Evolutionary conservation across 2,329 filamentous ascomycete species (phyloP).

Genomic region (Blastomyces parvus): DNA sequence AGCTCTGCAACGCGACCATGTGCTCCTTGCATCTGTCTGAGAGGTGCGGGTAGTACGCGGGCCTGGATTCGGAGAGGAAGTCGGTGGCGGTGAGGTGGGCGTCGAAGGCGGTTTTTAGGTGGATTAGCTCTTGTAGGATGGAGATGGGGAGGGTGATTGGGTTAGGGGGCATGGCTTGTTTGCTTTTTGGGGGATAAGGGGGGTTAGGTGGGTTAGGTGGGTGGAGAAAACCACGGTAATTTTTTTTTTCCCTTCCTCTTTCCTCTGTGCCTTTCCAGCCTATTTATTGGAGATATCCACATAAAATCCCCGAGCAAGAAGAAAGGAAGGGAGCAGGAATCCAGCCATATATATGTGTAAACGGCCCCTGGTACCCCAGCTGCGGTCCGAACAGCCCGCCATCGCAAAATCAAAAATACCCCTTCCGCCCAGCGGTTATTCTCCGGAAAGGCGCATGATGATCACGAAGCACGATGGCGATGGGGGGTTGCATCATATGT

Average conservation of each 20-base stretch:
- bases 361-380: no score
- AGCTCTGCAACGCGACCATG: neutral
- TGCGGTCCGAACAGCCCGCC: neutral
- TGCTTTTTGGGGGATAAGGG: neutral
- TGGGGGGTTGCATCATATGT: neutral
- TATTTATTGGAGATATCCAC: neutral
- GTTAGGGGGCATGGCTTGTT: neutral
- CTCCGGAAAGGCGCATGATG: neutral
- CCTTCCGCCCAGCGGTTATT: neutral
- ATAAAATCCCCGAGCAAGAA: neutral
- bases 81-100: neutral
- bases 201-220: neutral
- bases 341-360: neutral
- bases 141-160: neutral
- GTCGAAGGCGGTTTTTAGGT: neutral
- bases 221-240: no score
- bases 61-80: neutral
- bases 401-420: neutral
- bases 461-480: neutral
- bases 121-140: neutral
- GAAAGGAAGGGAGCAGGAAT: neutral
- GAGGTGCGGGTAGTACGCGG: neutral
- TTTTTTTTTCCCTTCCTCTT: no score
- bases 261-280: neutral
- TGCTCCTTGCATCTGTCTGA: slow-evolving; percentile 1